Evolutionary conservation across 169 alveolate species (phyloP), one percentile per base, ranked within the genome.

Genomic region (Babesia bovis): DNA sequence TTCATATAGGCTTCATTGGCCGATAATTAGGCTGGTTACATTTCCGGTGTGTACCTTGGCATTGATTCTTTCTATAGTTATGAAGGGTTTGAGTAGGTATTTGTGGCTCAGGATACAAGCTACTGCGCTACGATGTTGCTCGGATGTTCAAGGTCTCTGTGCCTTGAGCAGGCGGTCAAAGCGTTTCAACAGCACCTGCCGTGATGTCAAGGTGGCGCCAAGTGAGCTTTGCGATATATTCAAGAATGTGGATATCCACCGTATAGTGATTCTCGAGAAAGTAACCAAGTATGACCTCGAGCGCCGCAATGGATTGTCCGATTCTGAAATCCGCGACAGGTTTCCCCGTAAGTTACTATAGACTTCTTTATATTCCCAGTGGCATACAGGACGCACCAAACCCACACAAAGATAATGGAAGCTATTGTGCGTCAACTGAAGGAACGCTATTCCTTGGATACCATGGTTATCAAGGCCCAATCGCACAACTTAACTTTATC

Each of bases 221-320:
- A 40, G n/a, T n/a, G 82, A 71, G n/a, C 58, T 77, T 13, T 13
- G 17, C 42, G 53, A 28, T 25, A 51, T 30, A n/a, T 77, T 49
- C 53, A 55, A 67, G 73, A 19, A 33, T 9, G 49, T 66, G 3
- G 49, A 77, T 36, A 68, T 79, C 35, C 56, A 66, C 21, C 35
- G 69, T 2, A 57, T 79, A 15, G 25, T 57, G 32, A 47, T 79
- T 15, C 59, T 79, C 42, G 87, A 79, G 51, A 79, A 79, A 55
- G 41, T 79, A 2, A 79, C 87, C 40, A 79, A 79, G 41, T 79
- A 57, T 42, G 87, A 79, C 56, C 55, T 79, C 45, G 87, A 79
- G 26, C 42, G 38, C 26, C 49, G 56, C 35, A 79, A 79, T 58
- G 87, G 87, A 4, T 42, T 69, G 30, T 58, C 58, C 26, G 77